Base-by-base conservation (phyloP, 352 stramenopile genomes). In the Nothophytophthora sp. region DNA sequence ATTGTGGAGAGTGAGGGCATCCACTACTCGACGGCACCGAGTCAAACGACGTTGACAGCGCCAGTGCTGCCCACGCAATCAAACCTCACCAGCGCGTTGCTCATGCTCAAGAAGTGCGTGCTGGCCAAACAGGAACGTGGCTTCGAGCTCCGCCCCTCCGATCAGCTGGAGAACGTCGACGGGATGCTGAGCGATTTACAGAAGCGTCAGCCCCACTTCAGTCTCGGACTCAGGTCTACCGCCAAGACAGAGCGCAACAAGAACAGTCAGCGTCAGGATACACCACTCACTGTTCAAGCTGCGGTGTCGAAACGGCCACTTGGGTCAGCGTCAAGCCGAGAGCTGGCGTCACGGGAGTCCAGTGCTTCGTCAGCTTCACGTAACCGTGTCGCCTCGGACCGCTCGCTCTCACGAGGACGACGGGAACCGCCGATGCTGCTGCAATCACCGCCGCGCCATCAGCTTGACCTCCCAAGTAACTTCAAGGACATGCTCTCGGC, bases 61-160 rank as follows among this genome's bases (percentile, higher is more conserved):
- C 42, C 29, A 2, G 36, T 76, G 23, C 30, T 61, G 10, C 60
- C 68, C 3, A 50, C 49, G 15, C 68, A 73, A 20, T 32, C 37
- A 3, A 48, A 22, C 18, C 16, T 46, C 8, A 47, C 34, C 7
- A 67, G 55, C 30, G 63, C 68, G 3, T 32, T 78, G 9, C 37
- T 67, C 4, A 53, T 68, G 45, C 38, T 75, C n/a, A 74, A 70
- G 42, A 75, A 75, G 29, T 45, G 55, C 6, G 47, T 72, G 16
- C 10, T 30, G 5, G 22, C 29, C 3, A 65, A 45, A 23, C 30
- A 52, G 37, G 23, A 60, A 8, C 28, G 49, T 22, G 65, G 65
- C 0, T 75, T 66, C 27, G 45, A 62, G 28, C 24, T 69, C 9
- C 50, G 54, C 5, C 61, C 52, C 20, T 3, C 18, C 0, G 34